Base-by-base conservation (phyloP, 129 eudicot genomes). In the Scalesia atractyloides region DNA sequence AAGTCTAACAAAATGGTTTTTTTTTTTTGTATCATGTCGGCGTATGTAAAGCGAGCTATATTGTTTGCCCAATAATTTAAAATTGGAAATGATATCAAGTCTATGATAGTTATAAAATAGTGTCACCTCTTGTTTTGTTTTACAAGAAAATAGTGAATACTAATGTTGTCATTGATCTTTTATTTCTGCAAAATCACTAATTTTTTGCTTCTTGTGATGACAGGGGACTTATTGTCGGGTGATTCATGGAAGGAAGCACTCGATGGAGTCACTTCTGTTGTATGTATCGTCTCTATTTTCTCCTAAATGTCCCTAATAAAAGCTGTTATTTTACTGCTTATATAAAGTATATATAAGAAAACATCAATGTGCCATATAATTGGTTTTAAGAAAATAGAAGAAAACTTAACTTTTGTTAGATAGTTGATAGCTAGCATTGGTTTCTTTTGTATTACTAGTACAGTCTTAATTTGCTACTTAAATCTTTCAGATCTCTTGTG, bases 211-310 rank as follows among this genome's bases (percentile, higher is more conserved):
- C 22, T 12, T 69, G 65, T 75, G 67, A 68, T 74, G 70, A 56
- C 82, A 93, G 97, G 96, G 64, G 82, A 94, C 73, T 88, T 90
- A 62, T 82, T 94, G 64, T 86, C 89, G 12, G 81, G 87, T 70
- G 96, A 94, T 68, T 84, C 94, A 47, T 86, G 84, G 92, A 90
- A 90, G 82, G 97, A 94, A 64, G 91, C 89, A 50, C 80, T 94
- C 14, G 81, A 74, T 70, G 99, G 91, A 79, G 99, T 94, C 72
- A 94, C 99, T 52, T 90, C 97, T 81, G 86, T 94, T 72, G 99
- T 94, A 85, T 61, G 95, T 84, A 56, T 77, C 26, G 2, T n/a
- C 30, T 18, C 64, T 13, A 5, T 33, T 76, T 61, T 19, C 39
- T 47, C 22, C n/a, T 59, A n/a, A 48, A 44, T 30, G 10, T 54